Evolutionary conservation across 352 stramenopile genomes (phyloP), one percentile per base, ranked within the genome.

Genomic region (Globisporangium alternatum): DNA sequence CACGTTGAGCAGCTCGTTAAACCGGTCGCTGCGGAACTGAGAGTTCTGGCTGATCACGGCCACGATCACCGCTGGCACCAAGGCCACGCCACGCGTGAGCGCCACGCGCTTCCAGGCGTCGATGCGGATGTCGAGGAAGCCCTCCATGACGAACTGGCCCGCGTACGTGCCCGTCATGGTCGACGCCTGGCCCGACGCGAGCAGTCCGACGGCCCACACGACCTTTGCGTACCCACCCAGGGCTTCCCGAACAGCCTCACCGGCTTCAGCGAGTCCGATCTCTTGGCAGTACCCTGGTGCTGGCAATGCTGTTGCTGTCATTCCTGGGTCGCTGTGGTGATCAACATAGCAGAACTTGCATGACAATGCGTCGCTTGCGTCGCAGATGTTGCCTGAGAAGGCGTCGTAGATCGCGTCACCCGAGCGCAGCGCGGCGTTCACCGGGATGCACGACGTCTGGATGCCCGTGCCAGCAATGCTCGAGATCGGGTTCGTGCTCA

Each of bases 111-210:
- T 91, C 83, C 83, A 73, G 92, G 79, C 5, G 93, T 81, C 10
- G 59, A 98, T 61, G 37, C 88, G 81, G 25, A 98, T 73, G 55
- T 97, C 80, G 17, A 98, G 72, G 62, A 99, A 99, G 1, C 96
- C 96, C 77, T 98, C 92, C 95, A 99, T 99, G 31, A 99, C 93
- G 60, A 98, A 98, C 73, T 99, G 96, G 10, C 96, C 96, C 0
- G 96, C 96, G 69, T 98, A 98, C 6, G 96, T 99, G 35, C 95
- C 96, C 2, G 96, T 98, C 87, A 99, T 98, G 21, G 96, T 98
- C 31, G 87, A 94, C 68, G 81, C 96, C 67, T 99, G 96, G 22
- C 96, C 96, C 15, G 96, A 91, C 5, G 96, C 96, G 31, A 99
- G 74, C 22, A 99, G 72, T 3, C 95, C 96, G 28, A 98, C 85